A percentile compares a stretch with the other conserved stretches of the same genome.
phyloP scores from a whole-genome alignment of 73 alveolate genomes.

The Breviolum minutum region DNA sequence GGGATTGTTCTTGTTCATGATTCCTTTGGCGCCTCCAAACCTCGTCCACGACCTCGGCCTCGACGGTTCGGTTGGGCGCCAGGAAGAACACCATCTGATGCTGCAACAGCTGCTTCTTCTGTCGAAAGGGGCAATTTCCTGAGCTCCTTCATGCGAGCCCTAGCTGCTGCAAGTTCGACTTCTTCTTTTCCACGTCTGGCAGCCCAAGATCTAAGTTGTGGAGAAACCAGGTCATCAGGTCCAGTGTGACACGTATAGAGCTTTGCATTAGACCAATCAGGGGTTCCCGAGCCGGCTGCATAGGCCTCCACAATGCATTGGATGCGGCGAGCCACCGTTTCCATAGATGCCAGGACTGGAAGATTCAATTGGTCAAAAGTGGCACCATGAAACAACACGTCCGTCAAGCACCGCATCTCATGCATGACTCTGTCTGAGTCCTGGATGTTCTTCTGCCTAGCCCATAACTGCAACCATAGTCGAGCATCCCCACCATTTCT shows the following conservation, averaged over 20 bases:
- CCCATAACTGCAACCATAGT: conserved; percentile 21
- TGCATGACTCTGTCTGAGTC: conserved; percentile 38
- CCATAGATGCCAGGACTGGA: neutral
- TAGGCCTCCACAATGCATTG: conserved; percentile 29
- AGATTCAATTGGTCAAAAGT: conserved; percentile 25
- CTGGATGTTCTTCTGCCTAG: neutral
- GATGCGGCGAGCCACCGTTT: neutral
- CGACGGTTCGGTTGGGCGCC: neutral
- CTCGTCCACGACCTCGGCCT: conserved; percentile 23
- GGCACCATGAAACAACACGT: neutral
- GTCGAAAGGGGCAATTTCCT: neutral
- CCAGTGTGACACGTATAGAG: neutral
- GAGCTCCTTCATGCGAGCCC: neutral
- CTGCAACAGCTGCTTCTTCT: neutral
- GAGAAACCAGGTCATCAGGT: neutral
- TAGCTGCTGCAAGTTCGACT: neutral
- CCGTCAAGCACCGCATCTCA: conserved; percentile 31
- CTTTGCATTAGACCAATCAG: conserved; percentile 38
- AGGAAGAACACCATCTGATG: neutral
- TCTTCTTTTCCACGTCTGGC: conserved; percentile 4
- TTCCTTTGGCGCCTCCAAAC: neutral
- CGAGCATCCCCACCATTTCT: neutral
- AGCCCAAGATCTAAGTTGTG: neutral
- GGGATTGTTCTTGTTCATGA: neutral
- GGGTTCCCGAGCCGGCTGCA: neutral